Evolutionary conservation across 768 basidiomycete genomes (phyloP), one percentile per base, ranked within the genome.

Genomic region (Serendipita vermifera): DNA sequence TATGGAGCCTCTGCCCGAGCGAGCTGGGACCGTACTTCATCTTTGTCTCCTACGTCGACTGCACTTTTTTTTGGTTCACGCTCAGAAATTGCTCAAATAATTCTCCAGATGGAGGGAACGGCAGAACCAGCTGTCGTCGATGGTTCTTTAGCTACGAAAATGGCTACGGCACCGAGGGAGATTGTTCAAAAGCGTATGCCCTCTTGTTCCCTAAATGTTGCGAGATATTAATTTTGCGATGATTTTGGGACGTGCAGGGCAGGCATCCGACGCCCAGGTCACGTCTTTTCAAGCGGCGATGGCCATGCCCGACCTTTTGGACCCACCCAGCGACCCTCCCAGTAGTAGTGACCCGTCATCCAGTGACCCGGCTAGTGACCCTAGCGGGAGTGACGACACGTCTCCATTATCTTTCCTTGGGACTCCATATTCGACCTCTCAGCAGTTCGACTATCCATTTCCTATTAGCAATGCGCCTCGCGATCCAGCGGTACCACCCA

Each of bases 21-120:
- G 46, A 51, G 46, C 46, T 51, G 24, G 32, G 46, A 51, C 32
- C 46, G 26, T 51, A 31, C 46, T 51, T 51, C n/a, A 51, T 27
- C 26, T 31, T 51, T 51, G 46, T 51, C 46, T 51, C 24, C 46
- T 51, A 51, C 46, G 46, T 51, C 46, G 46, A 51, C 46, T 13
- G 24, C 7, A 14, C 24, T 41, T 51, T 51, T 51, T 51, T 51
- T 51, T 51, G 22, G 29, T 31, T 26, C 9, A n/a, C 27, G 22
- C 29, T 31, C 20, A 20, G 22, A 29, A 51, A 51, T 27, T 51
- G 26, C 46, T 31, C 46, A 20, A 51, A 22, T 15, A 51, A 51
- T 51, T 51, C 46, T 31, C 7, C 26, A 29, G 24, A 51, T 51
- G 46, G 46, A 51, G 22, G 46, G 32, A 9, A 5, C 46, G 46